Base-by-base conservation (phyloP, 768 basidiomycete species). In the Hygrophorus pudorinus region DNA sequence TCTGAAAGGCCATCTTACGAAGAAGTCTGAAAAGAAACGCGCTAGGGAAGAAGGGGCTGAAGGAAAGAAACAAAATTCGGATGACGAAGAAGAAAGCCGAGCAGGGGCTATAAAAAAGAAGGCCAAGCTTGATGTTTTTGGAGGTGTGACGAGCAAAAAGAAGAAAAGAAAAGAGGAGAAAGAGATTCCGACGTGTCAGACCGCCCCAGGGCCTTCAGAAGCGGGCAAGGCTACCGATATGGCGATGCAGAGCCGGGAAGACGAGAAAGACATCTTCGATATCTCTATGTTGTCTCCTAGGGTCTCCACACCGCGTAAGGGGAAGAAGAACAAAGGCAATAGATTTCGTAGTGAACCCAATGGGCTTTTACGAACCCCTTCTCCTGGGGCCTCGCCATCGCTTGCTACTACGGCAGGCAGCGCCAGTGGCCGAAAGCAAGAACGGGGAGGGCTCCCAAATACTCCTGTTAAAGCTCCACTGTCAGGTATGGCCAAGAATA, bases 91-190 rank as follows among this genome's bases (percentile, higher is more conserved):
- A 20, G 80, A 81, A 51, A 78, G 74, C 52, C 69, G 75, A 56
- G 73, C 74, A 0, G 63, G 70, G 17, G 68, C 73, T 3, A 71
- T 75, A 49, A 76, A 71, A 58, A 84, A 80, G 59, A 82, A 77
- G 54, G 60, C 63, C 8, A 71, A 70, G 47, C 50, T 64, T 13
- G 83, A 85, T 51, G 79, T 79, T 0, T 85, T 85, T 49, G 64
- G 59, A 41, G 56, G 56, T 37, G 58, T 59, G 35, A 69, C 66
- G 52, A 75, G 69, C 59, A 76, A 71, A 52, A 73, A 65, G 45
- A 61, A 63, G 38, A 64, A 66, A 43, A 59, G 43, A 44, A 57
- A 17, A 13, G 20, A 50, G 34, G 49, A 47, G 50, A 41, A 44
- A 24, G 46, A 34, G 20, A 45, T n/a, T 14, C 47, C 48, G 27